Evolutionary conservation across 2,329 filamentous ascomycete genomes (phyloP).

Genomic region (Colletotrichum abscissum): DNA sequence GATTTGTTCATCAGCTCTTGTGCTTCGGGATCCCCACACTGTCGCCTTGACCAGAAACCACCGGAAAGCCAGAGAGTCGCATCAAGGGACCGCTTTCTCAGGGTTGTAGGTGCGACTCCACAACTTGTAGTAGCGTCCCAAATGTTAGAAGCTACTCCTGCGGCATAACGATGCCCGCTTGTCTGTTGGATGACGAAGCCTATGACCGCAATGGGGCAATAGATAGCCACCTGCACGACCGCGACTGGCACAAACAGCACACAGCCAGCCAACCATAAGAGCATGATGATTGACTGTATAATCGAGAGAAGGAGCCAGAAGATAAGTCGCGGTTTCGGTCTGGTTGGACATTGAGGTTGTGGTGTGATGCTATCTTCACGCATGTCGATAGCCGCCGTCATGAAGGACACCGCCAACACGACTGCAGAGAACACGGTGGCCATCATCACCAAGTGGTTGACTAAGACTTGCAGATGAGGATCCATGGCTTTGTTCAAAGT

Average conservation of each 20-base stretch:
- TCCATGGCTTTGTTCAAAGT: not conserved
- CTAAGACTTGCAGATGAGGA: not conserved
- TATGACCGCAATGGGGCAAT: not conserved
- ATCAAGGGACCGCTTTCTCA: not conserved
- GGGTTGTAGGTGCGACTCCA: not conserved
- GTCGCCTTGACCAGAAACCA: not conserved
- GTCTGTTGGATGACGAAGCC: not conserved
- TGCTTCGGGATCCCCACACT: not conserved
- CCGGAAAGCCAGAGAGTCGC: not conserved
- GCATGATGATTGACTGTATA: not conserved
- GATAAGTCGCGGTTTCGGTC: not conserved
- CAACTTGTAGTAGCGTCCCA: not conserved
- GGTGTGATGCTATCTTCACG: not conserved
- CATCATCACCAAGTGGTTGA: not conserved
- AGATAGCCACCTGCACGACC: not conserved
- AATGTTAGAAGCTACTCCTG: not conserved
- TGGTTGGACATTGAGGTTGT: not conserved
- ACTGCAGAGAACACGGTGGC: not conserved
- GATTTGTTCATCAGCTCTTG: not conserved
- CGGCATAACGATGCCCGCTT: not conserved
- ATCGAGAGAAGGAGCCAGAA: not conserved
- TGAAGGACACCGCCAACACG: not conserved
- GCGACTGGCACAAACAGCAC: not conserved
- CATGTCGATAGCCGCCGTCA: not conserved
- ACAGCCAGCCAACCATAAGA: not conserved